These are phyloP conservation scores for Nannochloris sp. DNA, from an alignment of 139 green algal genomes.

Conservation along the genomic window DNA sequence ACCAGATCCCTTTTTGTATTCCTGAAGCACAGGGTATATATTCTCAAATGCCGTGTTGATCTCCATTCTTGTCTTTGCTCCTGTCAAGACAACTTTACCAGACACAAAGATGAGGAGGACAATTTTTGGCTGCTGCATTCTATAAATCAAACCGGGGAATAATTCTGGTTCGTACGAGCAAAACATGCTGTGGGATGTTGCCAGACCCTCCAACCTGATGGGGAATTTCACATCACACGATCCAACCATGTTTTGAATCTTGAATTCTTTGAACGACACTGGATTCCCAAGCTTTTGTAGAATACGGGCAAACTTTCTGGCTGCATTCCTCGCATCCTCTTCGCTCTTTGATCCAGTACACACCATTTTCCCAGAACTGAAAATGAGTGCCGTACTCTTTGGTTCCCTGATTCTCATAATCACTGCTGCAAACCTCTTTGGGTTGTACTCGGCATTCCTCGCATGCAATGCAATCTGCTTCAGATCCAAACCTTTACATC, in stretches of 20 bases:
- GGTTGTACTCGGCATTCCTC: conserved; percentile 98
- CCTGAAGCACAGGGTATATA: conserved; percentile 92
- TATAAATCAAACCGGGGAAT: conserved; percentile 98
- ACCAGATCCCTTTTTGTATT: conserved; percentile 75
- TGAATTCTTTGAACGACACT: conserved; percentile 93
- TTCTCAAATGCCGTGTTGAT: conserved; percentile 97
- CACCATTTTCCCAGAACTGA: conserved; percentile 96
- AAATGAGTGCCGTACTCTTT: conserved; percentile 98
- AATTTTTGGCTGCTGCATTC: conserved; percentile 96
- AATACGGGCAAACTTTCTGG: conserved; percentile 88
- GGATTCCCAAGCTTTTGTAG: conserved; percentile 83
- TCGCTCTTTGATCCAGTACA: conserved; percentile 88
- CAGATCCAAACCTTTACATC: conserved; percentile 80
- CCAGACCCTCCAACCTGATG: conserved; percentile 91
- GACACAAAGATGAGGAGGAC: conserved; percentile 99
- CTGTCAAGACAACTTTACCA: conserved; percentile 89
- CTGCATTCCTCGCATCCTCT: conserved; percentile 49
- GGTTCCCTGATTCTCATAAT: conserved; percentile 98
- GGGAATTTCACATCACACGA: conserved; percentile 97
- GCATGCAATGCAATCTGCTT: conserved; percentile 94
- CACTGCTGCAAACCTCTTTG: conserved; percentile 97
- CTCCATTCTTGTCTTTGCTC: conserved; percentile 84
- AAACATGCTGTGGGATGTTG: conserved; percentile 77
- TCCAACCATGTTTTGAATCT: conserved; percentile 98
- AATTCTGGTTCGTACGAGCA: conserved; percentile 97